Evolutionary conservation across 345 rosid species (phyloP).

Genomic region (Sisymbrium altissimum): DNA sequence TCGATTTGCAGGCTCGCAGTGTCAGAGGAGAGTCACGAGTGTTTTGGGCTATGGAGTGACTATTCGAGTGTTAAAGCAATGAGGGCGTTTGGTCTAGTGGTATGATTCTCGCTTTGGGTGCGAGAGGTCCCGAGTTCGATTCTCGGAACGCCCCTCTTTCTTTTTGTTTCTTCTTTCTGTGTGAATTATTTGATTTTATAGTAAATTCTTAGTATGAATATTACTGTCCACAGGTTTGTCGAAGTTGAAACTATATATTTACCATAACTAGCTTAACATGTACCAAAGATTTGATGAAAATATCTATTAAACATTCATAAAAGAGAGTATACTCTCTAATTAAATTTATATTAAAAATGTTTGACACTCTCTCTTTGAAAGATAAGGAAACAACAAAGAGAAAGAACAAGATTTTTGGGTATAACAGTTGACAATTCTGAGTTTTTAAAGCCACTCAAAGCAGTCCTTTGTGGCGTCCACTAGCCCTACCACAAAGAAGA

Average conservation of each 20-base stretch:
- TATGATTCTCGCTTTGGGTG: conserved; percentile 90
- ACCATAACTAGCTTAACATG: not conserved
- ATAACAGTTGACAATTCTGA: not conserved
- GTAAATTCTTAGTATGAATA: no score
- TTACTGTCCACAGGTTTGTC: no score
- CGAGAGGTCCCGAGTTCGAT: conserved; percentile 83
- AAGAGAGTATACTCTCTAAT: no score
- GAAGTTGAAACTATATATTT: not conserved
- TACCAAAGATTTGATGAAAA: not conserved
- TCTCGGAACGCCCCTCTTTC: conserved; percentile 59
- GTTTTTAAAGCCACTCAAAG: no score
- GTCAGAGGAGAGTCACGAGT: not conserved
- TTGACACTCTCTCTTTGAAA: not conserved
- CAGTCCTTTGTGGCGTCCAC: no score
- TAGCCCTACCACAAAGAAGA: conserved; percentile 12
- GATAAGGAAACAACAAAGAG: not conserved
- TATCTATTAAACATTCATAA: not conserved
- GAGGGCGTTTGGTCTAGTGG: conserved; percentile 86
- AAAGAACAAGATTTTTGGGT: not conserved
- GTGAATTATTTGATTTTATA: no score
- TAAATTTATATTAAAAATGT: no score
- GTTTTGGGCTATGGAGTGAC: not conserved
- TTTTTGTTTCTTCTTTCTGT: not conserved
- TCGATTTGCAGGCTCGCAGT: not conserved
- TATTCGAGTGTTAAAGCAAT: not conserved